A percentile compares a stretch with the other conserved stretches of the same genome.
phyloP scores from a whole-genome alignment of 129 eudicot genomes.

The Deinandra increscens region DNA sequence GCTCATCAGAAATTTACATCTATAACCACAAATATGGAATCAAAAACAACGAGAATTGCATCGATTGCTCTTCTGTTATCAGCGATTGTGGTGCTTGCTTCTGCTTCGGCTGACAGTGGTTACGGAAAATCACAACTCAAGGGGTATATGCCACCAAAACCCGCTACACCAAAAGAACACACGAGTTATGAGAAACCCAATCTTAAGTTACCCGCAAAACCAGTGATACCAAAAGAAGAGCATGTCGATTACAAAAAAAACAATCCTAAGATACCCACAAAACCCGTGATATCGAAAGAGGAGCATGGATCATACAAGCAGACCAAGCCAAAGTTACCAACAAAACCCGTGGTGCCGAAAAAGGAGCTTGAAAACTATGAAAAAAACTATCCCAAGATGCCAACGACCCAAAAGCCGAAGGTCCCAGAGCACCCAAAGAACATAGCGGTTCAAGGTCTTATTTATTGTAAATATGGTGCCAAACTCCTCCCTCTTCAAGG shows the following conservation, averaged over 20 bases:
- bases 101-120: slow-evolving; percentile 24
- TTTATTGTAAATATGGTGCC: slow-evolving; percentile 50
- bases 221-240: slow-evolving; percentile 19
- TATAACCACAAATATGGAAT: slow-evolving; percentile 27
- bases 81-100: slow-evolving; percentile 8
- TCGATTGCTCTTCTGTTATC: slow-evolving; percentile 22
- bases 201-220: slow-evolving; percentile 13
- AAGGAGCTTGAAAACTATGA: not conserved
- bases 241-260: no score
- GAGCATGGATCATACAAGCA: slow-evolving; percentile 6
- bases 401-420: slow-evolving; percentile 24
- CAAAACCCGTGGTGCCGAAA: slow-evolving; percentile 22
- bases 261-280: no score
- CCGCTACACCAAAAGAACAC: not conserved
- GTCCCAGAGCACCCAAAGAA: slow-evolving; percentile 28
- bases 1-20: no score
- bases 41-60: slow-evolving; percentile 17
- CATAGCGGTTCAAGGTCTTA: slow-evolving; percentile 54
- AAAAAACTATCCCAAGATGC: slow-evolving; percentile 7
- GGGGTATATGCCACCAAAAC: slow-evolving; percentile 7
- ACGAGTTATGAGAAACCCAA: not conserved
- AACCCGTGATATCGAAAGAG: no score
- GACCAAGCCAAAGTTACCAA: slow-evolving; percentile 18
- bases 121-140: slow-evolving; percentile 27
- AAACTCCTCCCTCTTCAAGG: slow-evolving; percentile 51